These are phyloP conservation scores for Saururus chinensis DNA, from an alignment of 164 flowering plant genomes.

Conservation along the genomic window DNA sequence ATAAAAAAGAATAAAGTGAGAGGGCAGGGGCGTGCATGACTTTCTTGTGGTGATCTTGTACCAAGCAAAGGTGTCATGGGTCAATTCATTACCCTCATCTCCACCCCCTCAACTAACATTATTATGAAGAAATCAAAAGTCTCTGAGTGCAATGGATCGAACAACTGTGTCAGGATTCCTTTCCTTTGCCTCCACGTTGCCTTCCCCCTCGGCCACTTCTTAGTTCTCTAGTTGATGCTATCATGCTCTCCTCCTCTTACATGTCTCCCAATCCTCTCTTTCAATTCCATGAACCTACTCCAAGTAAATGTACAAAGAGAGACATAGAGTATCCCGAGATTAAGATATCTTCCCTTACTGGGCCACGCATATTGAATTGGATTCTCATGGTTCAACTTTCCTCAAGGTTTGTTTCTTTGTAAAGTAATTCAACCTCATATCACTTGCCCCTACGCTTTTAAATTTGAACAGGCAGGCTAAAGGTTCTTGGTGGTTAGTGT, in stretches of 20 bases:
- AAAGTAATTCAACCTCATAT: slow-evolving; percentile 11
- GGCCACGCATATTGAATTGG: slow-evolving; percentile 12
- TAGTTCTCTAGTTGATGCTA: slow-evolving; percentile 7
- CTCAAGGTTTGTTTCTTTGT: not conserved
- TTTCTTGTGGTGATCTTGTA: not conserved
- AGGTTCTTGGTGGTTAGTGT: slow-evolving; percentile 9
- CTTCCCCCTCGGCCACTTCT: slow-evolving; percentile 8
- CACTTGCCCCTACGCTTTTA: slow-evolving; percentile 7
- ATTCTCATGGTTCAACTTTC: slow-evolving; percentile 7
- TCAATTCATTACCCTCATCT: slow-evolving; percentile 11
- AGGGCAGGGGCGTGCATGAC: not conserved
- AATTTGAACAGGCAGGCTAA: slow-evolving; percentile 4
- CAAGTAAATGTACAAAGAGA: not conserved
- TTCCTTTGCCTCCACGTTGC: slow-evolving; percentile 26
- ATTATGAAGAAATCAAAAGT: slow-evolving; percentile 13
- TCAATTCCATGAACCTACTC: slow-evolving; percentile 1
- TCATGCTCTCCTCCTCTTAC: slow-evolving; percentile 12
- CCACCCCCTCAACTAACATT: slow-evolving; percentile 12
- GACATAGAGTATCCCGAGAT: not conserved
- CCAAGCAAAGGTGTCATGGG: slow-evolving; percentile 8
- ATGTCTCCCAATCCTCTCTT: slow-evolving; percentile 1
- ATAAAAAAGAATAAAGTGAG: not conserved
- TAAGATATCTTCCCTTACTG: too few relatives aligned
- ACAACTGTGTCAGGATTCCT: slow-evolving; percentile 23
- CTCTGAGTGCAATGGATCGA: slow-evolving; percentile 10